These are phyloP conservation scores for Pyrenophora teres DNA, from an alignment of 2,329 filamentous ascomycete genomes.

Conservation along the genomic window DNA sequence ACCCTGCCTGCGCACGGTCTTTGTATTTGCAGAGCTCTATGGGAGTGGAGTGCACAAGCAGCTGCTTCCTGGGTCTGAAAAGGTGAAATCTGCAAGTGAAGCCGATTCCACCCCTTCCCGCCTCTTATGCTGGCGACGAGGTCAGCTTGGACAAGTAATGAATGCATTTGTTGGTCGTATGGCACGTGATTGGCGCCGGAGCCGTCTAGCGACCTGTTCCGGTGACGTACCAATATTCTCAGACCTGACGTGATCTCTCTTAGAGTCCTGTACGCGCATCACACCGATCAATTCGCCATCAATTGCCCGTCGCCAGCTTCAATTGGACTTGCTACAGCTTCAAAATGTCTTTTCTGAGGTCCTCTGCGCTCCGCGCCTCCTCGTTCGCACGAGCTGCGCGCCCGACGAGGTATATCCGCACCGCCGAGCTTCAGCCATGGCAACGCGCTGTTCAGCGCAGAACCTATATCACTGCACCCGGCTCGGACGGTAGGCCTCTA, in stretches of 20 bases:
- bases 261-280: slow-evolving; percentile 13
- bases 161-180: no score
- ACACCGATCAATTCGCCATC: slow-evolving; percentile 21
- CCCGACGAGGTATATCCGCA: slow-evolving; percentile 39
- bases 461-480: slow-evolving; percentile 46
- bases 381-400: slow-evolving; percentile 44
- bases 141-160: no score
- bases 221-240: slow-evolving; percentile 25
- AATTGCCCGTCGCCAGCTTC: slow-evolving; percentile 42
- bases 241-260: slow-evolving; percentile 25
- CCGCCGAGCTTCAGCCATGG: slow-evolving; percentile 47
- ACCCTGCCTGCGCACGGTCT: slow-evolving; percentile 9
- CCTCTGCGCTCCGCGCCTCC: slow-evolving; percentile 45
- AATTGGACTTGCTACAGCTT: slow-evolving; percentile 44
- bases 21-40: neutral
- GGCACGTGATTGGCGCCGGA: slow-evolving; percentile 8
- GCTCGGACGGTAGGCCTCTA: slow-evolving; percentile 35
- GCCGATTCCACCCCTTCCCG: no score
- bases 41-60: slow-evolving; percentile 2
- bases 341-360: slow-evolving; percentile 49
- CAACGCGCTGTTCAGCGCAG: slow-evolving; percentile 45
- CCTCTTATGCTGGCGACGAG: no score
- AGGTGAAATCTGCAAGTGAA: no score
- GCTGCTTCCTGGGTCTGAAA: neutral
- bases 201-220: neutral